Conservation (phyloP, 192 early-diverging fungal species). For the Coemansia sp. region DNA sequence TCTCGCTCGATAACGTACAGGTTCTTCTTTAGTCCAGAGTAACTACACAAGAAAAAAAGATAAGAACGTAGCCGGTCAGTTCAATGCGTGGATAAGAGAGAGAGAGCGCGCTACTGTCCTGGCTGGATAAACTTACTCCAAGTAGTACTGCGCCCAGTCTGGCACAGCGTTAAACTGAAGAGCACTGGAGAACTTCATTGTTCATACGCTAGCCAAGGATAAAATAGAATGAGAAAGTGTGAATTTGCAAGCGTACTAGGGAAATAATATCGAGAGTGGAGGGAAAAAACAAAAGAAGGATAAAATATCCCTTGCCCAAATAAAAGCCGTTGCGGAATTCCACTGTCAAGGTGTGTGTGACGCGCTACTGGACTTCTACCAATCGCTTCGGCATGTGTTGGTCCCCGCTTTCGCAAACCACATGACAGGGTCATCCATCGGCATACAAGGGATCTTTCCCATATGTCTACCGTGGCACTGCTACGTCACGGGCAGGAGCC, state of each 20-base stretch:
- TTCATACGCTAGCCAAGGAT: background rate
- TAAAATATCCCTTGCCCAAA: background rate
- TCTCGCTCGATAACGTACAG: slow-evolving; percentile 76
- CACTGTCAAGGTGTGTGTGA: background rate
- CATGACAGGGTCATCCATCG: background rate
- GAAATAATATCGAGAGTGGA: background rate
- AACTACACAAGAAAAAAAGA: slow-evolving; percentile 22
- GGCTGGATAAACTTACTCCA: slow-evolving; percentile 58
- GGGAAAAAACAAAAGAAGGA: background rate
- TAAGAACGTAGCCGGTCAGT: background rate
- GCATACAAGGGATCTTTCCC: background rate
- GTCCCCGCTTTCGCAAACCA: background rate
- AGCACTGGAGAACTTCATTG: slow-evolving; percentile 92
- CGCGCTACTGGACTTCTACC: background rate
- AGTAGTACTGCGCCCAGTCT: slow-evolving; percentile 79
- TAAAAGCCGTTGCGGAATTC: background rate
- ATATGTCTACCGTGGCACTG: background rate
- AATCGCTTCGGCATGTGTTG: background rate
- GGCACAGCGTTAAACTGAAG: slow-evolving; percentile 91
- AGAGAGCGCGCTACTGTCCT: background rate
- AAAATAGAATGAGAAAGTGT: background rate
- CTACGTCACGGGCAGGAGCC: background rate
- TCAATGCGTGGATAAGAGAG: background rate
- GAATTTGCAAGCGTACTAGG: background rate
- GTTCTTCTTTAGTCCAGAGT: slow-evolving; percentile 75